These are phyloP conservation scores for Bacidia rubella DNA, from an alignment of 495 filamentous ascomycete species.

Conservation along the genomic window DNA sequence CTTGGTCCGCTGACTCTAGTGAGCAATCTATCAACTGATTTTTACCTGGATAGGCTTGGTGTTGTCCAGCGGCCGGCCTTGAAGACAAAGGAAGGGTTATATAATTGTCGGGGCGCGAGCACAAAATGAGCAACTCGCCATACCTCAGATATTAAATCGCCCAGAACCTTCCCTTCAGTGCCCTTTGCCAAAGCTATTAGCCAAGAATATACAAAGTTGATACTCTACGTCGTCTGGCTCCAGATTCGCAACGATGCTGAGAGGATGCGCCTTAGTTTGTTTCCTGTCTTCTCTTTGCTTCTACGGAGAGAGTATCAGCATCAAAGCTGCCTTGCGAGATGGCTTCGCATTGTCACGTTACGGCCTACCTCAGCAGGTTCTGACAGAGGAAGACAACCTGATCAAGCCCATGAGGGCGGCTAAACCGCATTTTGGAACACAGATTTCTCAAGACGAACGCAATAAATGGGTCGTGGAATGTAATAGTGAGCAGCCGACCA, in stretches of 20 bases:
- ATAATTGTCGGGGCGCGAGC: too few relatives aligned
- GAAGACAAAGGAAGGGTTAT: too few relatives aligned
- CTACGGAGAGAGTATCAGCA: neutral
- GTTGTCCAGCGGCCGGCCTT: too few relatives aligned
- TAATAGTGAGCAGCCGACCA: neutral
- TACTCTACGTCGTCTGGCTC: neutral
- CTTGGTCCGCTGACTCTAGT: too few relatives aligned
- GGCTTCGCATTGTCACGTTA: neutral
- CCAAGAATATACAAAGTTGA: neutral
- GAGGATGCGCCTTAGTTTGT: neutral
- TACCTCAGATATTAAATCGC: neutral
- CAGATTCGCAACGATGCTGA: neutral
- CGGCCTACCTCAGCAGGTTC: neutral
- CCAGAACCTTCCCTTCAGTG: neutral
- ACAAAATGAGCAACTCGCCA: neutral
- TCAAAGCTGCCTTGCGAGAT: neutral
- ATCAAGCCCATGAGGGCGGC: neutral
- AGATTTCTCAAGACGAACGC: neutral
- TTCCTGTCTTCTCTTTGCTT: neutral
- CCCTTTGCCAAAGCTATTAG: too few relatives aligned
- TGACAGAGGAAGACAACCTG: neutral
- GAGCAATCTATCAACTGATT: too few relatives aligned
- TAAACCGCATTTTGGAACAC: neutral
- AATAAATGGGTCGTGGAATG: constrained; percentile 1
- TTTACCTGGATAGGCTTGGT: too few relatives aligned